Conservation (phyloP, 1,139 yeast genomes). For the Meyerozyma guilliermondii region DNA sequence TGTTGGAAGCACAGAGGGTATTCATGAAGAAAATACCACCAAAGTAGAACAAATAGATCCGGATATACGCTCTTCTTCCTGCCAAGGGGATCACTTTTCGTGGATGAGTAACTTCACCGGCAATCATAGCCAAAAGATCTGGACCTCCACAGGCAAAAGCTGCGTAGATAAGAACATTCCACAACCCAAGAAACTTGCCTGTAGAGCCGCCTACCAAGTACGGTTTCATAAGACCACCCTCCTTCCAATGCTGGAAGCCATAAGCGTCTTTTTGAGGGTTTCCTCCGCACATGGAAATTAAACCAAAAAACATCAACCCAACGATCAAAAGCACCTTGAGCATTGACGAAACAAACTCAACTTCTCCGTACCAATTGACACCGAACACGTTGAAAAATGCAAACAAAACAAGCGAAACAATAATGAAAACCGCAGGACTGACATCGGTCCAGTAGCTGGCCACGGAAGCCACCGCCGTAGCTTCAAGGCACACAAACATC, state of each 20-base stretch:
- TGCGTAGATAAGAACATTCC: slow-evolving; percentile 32
- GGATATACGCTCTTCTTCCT: slow-evolving; percentile 29
- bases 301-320: slow-evolving; percentile 35
- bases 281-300: slow-evolving; percentile 39
- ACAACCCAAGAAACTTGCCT: slow-evolving; percentile 33
- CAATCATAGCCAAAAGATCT: slow-evolving; percentile 29
- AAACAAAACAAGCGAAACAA: slow-evolving; percentile 24
- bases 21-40: slow-evolving; percentile 38
- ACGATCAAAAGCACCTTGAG: slow-evolving; percentile 34
- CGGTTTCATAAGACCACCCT: slow-evolving; percentile 31
- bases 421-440: slow-evolving; percentile 32
- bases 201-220: slow-evolving; percentile 28
- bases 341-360: slow-evolving; percentile 33
- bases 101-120: slow-evolving; percentile 30
- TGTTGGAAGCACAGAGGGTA: slow-evolving; percentile 29
- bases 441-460: slow-evolving; percentile 37
- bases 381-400: slow-evolving; percentile 29
- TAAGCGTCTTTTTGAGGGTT: slow-evolving; percentile 31
- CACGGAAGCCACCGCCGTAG: slow-evolving; percentile 30
- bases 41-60: slow-evolving; percentile 31
- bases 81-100: slow-evolving; percentile 30
- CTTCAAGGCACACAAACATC: slow-evolving; percentile 36
- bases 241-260: slow-evolving; percentile 30
- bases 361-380: slow-evolving; percentile 37
- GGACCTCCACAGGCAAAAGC: slow-evolving; percentile 43